Evolutionary conservation across 768 basidiomycete species (phyloP).

Genomic region (Lentinula detonsa): DNA sequence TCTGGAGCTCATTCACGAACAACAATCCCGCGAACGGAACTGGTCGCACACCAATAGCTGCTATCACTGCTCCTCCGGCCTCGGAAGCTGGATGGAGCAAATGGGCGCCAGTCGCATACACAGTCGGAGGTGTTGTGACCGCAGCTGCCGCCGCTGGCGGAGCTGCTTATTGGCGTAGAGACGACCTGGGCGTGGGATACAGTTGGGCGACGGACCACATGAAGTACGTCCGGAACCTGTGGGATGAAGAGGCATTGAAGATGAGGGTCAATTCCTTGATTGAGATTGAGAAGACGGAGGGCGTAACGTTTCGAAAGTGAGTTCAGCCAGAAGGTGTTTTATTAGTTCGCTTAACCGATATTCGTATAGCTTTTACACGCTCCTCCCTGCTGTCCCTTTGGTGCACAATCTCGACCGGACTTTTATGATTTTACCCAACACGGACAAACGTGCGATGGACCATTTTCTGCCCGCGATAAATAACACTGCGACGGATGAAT

Average conservation of each 20-base stretch:
- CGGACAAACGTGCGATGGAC: slow-evolving; percentile 35
- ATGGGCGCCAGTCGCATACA: slow-evolving; percentile 67
- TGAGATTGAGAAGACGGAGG: slow-evolving; percentile 50
- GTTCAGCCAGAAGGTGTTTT: slow-evolving; percentile 19
- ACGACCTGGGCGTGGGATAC: slow-evolving; percentile 66
- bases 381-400: slow-evolving; percentile 66
- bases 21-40: neutral
- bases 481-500: slow-evolving; percentile 62
- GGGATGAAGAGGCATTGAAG: slow-evolving; percentile 67
- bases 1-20: slow-evolving; percentile 52
- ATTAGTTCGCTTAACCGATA: neutral
- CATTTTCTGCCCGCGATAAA: slow-evolving; percentile 67
- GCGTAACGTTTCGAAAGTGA: slow-evolving; percentile 70
- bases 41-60: slow-evolving; percentile 14
- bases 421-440: slow-evolving; percentile 72
- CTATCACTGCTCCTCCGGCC: slow-evolving; percentile 24
- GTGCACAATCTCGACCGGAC: slow-evolving; percentile 51
- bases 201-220: slow-evolving; percentile 82
- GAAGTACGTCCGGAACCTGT: slow-evolving; percentile 81
- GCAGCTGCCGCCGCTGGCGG: slow-evolving; percentile 82
- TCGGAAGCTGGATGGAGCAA: slow-evolving; percentile 36
- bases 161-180: slow-evolving; percentile 75
- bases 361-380: slow-evolving; percentile 65
- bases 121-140: slow-evolving; percentile 60
- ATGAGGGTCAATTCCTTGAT: slow-evolving; percentile 58